These are phyloP conservation scores for Alisma plantagoaquatica DNA, from an alignment of 106 monocot genomes.

Conservation along the genomic window DNA sequence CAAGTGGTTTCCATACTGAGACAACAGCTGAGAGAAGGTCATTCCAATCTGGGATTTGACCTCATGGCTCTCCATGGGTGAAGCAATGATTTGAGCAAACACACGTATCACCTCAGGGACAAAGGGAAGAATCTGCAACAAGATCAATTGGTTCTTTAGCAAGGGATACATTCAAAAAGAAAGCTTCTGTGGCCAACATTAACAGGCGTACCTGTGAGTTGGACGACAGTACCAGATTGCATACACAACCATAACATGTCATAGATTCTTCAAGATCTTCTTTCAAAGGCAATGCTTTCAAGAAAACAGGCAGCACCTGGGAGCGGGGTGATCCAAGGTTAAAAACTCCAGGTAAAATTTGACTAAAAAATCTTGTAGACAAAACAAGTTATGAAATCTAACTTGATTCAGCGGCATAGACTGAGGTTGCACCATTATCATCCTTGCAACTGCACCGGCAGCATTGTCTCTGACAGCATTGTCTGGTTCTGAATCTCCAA, in stretches of 20 bases:
- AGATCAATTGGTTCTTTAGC: neutral
- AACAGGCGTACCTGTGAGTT: conserved; percentile 45
- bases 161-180: neutral
- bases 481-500: conserved; percentile 73
- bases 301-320: conserved; percentile 85
- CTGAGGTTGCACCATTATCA: conserved; percentile 94
- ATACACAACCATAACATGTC: conserved; percentile 70
- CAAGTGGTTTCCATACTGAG: conserved; percentile 83
- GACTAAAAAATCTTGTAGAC: neutral
- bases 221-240: conserved; percentile 60
- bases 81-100: conserved; percentile 65
- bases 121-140: conserved; percentile 60
- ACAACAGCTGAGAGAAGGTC: conserved; percentile 69
- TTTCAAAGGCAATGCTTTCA: conserved; percentile 87
- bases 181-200: neutral
- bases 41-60: conserved; percentile 66
- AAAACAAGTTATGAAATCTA: neutral
- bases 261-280: conserved; percentile 86
- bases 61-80: conserved; percentile 56
- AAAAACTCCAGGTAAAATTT: neutral
- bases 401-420: conserved; percentile 90
- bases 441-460: conserved; percentile 91
- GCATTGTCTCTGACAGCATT: conserved; percentile 96
- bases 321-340: neutral
- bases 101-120: conserved; percentile 71